Percentiles rank a stretch among this genome's conserved stretches.
phyloP scores from a whole-genome alignment of 2,329 filamentous ascomycete genomes.

The Sarocladium kiliense region DNA sequence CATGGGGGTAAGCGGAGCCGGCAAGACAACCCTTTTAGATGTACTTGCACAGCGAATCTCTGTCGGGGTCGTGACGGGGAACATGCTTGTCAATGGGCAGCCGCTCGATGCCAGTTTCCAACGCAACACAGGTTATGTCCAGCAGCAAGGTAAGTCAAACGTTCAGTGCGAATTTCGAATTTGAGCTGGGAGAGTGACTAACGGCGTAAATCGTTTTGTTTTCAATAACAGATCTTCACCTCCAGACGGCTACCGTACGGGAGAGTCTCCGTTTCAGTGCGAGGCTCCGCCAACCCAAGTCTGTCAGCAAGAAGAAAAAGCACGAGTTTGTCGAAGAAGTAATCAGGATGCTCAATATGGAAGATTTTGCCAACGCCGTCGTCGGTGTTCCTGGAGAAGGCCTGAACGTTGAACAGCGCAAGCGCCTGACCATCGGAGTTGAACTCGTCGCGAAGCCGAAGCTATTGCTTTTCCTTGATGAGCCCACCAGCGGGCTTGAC shows the following conservation, averaged over 20 bases:
- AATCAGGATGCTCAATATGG: conserved; percentile 62
- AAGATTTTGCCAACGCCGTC: conserved; percentile 60
- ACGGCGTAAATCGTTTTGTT: too few species aligned
- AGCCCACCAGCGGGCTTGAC: conserved; percentile 58
- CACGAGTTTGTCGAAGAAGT: conserved; percentile 58
- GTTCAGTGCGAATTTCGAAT: neutral
- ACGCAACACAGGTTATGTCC: conserved; percentile 61
- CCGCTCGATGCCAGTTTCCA: conserved; percentile 54
- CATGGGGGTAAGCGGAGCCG: conserved; percentile 54
- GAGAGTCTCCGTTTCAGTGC: conserved; percentile 52
- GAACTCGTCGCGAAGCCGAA: conserved; percentile 46
- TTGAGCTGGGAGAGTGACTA: neutral
- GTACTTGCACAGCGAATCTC: conserved; percentile 44
- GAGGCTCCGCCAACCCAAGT: conserved; percentile 50
- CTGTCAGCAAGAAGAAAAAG: conserved; percentile 51
- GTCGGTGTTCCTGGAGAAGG: conserved; percentile 59
- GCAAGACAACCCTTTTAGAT: conserved; percentile 39
- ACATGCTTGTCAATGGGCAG: conserved; percentile 61
- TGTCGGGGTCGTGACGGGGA: conserved; percentile 59
- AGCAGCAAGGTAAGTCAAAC: conserved; percentile 50
- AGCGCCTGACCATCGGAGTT: conserved; percentile 52
- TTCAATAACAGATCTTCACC: conserved; percentile 43
- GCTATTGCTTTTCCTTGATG: conserved; percentile 56
- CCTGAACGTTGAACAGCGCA: conserved; percentile 57
- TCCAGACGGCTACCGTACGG: conserved; percentile 49